phyloP scores from a whole-genome alignment of 352 stramenopile species.

The Globisporangium camurandrum region DNA sequence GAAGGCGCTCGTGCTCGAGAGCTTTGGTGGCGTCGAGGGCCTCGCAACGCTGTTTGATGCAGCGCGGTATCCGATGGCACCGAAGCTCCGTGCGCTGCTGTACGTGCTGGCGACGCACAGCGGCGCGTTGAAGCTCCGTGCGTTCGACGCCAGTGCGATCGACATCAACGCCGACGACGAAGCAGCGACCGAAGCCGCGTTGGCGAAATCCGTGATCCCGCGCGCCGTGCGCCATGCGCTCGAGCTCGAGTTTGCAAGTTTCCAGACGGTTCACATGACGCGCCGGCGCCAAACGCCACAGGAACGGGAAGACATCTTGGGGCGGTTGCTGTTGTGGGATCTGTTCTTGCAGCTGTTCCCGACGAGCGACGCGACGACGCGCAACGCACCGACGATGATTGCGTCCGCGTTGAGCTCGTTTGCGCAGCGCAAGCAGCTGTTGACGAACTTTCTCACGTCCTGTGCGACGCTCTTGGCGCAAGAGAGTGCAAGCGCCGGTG shows the following conservation, averaged over 20 bases:
- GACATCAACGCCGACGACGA: constrained; percentile 81
- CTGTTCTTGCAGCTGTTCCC: constrained; percentile 80
- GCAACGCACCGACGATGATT: constrained; percentile 27
- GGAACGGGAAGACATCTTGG: constrained; percentile 45
- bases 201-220: constrained; percentile 60
- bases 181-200: constrained; percentile 50
- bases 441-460: constrained; percentile 59
- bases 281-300: constrained; percentile 42
- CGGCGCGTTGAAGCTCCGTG: constrained; percentile 27
- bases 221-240: constrained; percentile 54
- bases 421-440: constrained; percentile 41
- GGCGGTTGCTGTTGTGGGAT: constrained; percentile 68
- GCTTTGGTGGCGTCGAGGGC: constrained; percentile 49
- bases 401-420: constrained; percentile 73
- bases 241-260: constrained; percentile 33
- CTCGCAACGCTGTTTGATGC: constrained; percentile 60
- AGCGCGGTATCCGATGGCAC: constrained; percentile 35
- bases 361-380: constrained; percentile 9
- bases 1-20: constrained; percentile 44
- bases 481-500: constrained; percentile 25
- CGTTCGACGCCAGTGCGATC: constrained; percentile 37
- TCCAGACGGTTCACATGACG: constrained; percentile 30
- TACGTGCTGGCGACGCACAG: constrained; percentile 56
- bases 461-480: constrained; percentile 57
- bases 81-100: constrained; percentile 42